Base-by-base conservation (phyloP, 1,139 yeast genomes). In the Yamadazyma atmosphaerica region DNA sequence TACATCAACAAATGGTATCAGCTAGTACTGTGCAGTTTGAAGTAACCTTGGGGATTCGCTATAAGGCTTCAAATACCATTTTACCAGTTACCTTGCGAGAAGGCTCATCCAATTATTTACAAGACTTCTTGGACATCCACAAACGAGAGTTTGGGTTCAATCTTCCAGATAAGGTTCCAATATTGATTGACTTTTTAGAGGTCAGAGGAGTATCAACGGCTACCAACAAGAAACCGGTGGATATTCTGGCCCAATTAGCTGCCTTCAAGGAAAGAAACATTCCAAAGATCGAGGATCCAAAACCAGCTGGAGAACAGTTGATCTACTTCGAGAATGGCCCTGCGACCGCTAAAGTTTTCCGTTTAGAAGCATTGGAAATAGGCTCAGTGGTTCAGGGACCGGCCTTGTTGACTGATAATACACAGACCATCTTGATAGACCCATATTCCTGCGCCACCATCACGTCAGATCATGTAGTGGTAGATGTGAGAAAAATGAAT, bases 391-490 rank as follows among this genome's bases (percentile, higher is more conserved):
- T 88, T 5, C 29, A 46, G 2, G 96, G 96, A 0, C 97, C 97
- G 2, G 87, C 95, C 0, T 79, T 89, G 49, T 73, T 89, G 42
- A 82, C 89, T 14, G 96, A 89, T 61, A 79, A 80, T 32, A 89
- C 96, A 0, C 96, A 89, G 59, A 89, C 97, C 0, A 81, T 88
- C 45, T 73, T 89, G 12, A 75, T 89, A 13, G 86, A 88, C 14
- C 94, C 95, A 1, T 60, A 69, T 37, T 74, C 86, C 1, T 56
- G 61, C 12, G 96, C 95, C 1, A 67, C 72, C 0, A 68, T 86
- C 14, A 65, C 86, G 35, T 61, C 77, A 5, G 68, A 79, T 24
- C 65, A 62, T 42, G 72, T 87, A 14, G 61, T 80, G 26, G 65
- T 68, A 37, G 49, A 47, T 23, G n/a, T n/a, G n/a, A n/a, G n/a